A percentile compares a stretch with the other conserved stretches of the same genome.
These are phyloP conservation scores for Leishmania turanica DNA, from an alignment of 208 protist species.

Conservation along the genomic window DNA sequence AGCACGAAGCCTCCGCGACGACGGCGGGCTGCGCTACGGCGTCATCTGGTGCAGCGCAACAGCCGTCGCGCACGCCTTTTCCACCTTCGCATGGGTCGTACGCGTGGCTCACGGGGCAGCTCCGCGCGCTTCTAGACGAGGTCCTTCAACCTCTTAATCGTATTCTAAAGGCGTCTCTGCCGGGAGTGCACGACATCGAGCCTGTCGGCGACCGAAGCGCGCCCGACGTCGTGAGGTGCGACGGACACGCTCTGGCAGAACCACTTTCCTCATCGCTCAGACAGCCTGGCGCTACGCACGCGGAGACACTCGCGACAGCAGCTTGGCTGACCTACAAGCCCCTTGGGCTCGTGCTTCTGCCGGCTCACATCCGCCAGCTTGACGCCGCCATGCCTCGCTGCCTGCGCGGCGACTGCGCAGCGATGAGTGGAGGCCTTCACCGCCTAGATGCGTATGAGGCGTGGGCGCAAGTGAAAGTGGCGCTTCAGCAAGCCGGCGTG, in stretches of 20 bases:
- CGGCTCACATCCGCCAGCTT: neutral
- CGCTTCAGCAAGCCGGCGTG: conserved; percentile 9
- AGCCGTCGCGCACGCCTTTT: neutral
- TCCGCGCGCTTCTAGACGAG: conserved; percentile 9
- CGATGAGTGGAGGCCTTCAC: neutral
- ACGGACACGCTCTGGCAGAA: neutral
- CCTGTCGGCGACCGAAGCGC: neutral
- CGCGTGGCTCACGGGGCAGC: conserved; percentile 21
- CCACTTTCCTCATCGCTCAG: neutral
- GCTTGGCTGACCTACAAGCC: conserved; percentile 27
- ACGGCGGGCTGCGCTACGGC: neutral
- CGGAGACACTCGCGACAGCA: neutral
- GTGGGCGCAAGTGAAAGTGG: neutral
- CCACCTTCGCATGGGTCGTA: neutral
- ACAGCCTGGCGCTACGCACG: neutral
- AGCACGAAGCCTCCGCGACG: neutral
- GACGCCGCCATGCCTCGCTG: neutral
- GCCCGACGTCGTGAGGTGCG: neutral
- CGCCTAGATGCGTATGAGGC: neutral
- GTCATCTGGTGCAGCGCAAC: neutral
- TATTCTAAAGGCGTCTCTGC: conserved; percentile 6
- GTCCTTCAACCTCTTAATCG: conserved; percentile 26
- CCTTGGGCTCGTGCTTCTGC: conserved; percentile 17
- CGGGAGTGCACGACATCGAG: neutral
- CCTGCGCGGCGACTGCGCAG: neutral